phyloP scores from a whole-genome alignment of 2,329 filamentous ascomycete genomes.

The Xylogone sp. region DNA sequence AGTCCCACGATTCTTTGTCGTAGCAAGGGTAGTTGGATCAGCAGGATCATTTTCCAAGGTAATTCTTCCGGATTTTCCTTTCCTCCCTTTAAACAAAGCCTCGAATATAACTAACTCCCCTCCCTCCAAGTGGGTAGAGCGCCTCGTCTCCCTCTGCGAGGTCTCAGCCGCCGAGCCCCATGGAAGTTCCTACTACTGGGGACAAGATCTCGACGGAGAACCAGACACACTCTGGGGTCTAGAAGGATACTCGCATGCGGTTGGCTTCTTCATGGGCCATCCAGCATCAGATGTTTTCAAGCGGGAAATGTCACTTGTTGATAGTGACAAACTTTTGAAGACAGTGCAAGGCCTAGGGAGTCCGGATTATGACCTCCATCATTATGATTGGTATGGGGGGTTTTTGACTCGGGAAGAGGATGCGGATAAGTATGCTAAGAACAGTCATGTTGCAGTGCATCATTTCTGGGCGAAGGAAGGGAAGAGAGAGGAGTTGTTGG shows the following conservation, averaged over 20 bases:
- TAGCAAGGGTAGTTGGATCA: background rate
- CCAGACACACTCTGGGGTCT: slow-evolving; percentile 19
- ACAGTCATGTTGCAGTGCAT: slow-evolving; percentile 9
- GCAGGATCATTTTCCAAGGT: background rate
- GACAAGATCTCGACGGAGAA: slow-evolving; percentile 13
- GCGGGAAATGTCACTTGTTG: slow-evolving; percentile 13
- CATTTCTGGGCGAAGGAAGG: slow-evolving; percentile 14
- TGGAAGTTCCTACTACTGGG: slow-evolving; percentile 17
- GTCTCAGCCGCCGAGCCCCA: slow-evolving; percentile 15
- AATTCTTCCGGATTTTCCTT: background rate
- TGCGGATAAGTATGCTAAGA: slow-evolving; percentile 7
- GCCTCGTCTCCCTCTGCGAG: slow-evolving; percentile 10
- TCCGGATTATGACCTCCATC: slow-evolving; percentile 16
- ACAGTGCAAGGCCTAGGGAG: slow-evolving; percentile 8
- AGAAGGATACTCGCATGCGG: slow-evolving; percentile 16
- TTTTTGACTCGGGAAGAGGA: slow-evolving; percentile 10
- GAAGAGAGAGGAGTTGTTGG: background rate
- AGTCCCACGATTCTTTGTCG: background rate
- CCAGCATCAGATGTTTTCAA: slow-evolving; percentile 16
- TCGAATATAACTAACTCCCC: too few relatives aligned
- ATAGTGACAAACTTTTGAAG: slow-evolving; percentile 11
- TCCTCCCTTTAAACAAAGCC: too few relatives aligned
- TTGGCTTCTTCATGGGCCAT: slow-evolving; percentile 18
- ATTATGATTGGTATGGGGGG: slow-evolving; percentile 13
- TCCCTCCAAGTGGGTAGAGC: background rate